Evolutionary conservation across 1,284 basidiomycete genomes (phyloP).

Genomic region (Singerocomus inundabilis): DNA sequence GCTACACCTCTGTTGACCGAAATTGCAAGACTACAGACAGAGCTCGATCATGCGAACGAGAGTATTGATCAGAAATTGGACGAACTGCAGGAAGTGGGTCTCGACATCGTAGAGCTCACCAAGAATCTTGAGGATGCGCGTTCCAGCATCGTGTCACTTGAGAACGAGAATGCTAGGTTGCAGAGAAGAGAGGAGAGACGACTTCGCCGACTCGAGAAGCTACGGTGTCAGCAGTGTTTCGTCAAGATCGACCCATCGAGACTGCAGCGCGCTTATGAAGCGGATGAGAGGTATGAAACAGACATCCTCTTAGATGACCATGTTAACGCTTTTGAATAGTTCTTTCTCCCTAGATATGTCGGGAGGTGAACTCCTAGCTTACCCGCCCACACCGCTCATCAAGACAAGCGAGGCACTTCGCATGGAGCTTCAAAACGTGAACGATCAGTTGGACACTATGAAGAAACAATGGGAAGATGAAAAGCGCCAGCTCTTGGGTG

Average conservation of each 20-base stretch:
- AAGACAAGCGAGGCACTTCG: constrained; percentile 61
- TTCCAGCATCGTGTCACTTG: constrained; percentile 51
- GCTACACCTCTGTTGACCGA: constrained; percentile 60
- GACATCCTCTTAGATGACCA: not conserved
- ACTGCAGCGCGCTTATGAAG: constrained; percentile 37
- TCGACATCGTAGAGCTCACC: constrained; percentile 66
- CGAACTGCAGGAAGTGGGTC: constrained; percentile 74
- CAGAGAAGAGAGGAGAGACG: constrained; percentile 64
- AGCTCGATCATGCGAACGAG: constrained; percentile 75
- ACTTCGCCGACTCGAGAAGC: constrained; percentile 52
- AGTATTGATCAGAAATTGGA: constrained; percentile 84
- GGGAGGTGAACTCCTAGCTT: constrained; percentile 44
- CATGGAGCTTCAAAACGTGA: constrained; percentile 55
- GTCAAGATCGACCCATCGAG: constrained; percentile 54
- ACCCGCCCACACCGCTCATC: constrained; percentile 64
- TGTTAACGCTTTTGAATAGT: constrained; percentile 35
- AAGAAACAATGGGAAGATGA: constrained; percentile 69
- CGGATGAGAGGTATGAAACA: constrained; percentile 58
- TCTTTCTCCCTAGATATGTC: constrained; percentile 53
- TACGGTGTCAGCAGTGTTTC: constrained; percentile 63
- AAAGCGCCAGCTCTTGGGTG: constrained; percentile 56
- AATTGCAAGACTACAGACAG: constrained; percentile 62
- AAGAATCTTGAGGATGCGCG: constrained; percentile 71
- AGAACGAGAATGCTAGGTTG: constrained; percentile 65
- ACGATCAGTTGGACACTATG: constrained; percentile 59